Conservation (phyloP, 2,329 filamentous ascomycete genomes). For the Penicillium sp. region DNA sequence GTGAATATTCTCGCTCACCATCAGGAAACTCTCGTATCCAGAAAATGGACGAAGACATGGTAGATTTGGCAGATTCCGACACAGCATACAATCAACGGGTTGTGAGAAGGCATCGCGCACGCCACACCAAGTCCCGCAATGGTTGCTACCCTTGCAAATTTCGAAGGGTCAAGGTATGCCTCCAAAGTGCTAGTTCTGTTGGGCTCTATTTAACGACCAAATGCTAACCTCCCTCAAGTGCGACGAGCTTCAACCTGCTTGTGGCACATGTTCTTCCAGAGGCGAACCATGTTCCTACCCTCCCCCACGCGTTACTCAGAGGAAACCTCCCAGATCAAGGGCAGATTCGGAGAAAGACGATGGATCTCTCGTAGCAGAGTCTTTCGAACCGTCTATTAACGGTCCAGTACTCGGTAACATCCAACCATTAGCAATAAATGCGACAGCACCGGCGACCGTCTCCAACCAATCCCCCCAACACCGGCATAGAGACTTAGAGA, state of each 20-base stretch:
- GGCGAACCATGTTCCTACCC: background rate
- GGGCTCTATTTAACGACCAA: background rate
- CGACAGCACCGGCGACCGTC: background rate
- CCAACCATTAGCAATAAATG: background rate
- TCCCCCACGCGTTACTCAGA: background rate
- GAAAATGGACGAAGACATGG: background rate
- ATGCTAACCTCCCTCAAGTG: background rate
- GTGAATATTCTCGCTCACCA: background rate
- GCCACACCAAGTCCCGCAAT: conserved; percentile 1
- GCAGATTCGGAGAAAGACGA: background rate
- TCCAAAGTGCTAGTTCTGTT: background rate
- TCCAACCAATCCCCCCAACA: background rate
- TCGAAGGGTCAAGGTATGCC: background rate
- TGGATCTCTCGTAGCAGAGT: background rate
- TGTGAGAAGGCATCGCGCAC: background rate
- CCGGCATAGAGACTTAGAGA: background rate
- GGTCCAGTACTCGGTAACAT: background rate
- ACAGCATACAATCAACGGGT: background rate
- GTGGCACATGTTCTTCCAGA: background rate
- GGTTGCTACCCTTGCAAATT: background rate
- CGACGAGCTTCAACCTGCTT: background rate
- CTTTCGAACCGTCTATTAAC: background rate
- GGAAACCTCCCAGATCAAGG: background rate
- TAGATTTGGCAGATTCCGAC: background rate
- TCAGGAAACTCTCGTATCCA: background rate